A percentile compares a stretch with the other conserved stretches of the same genome.
phyloP scores from a whole-genome alignment of 768 basidiomycete species.

The Pilatotrama ljubarskyi region DNA sequence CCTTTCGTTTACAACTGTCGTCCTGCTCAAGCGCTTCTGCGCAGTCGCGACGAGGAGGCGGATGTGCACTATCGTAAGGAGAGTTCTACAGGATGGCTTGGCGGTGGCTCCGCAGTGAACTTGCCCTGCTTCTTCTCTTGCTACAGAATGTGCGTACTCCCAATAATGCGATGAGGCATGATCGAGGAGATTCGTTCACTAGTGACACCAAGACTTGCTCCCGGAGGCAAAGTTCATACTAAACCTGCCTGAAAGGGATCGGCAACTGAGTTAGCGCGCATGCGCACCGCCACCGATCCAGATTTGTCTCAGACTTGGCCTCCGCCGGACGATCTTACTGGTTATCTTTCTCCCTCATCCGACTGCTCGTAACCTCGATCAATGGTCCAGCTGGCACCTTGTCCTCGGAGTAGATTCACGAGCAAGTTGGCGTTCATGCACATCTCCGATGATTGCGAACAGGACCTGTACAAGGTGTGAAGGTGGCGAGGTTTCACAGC shows the following conservation, averaged over 20 bases:
- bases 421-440: too few species aligned
- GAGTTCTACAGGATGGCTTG: too few species aligned
- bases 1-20: too few species aligned
- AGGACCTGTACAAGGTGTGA: not conserved
- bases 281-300: constrained; percentile 5
- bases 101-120: too few species aligned
- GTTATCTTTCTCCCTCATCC: not conserved
- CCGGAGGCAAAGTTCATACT: constrained; percentile 1
- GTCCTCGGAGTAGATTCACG: not conserved
- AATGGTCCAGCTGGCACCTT: not conserved
- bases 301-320: constrained; percentile 2
- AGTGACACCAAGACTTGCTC: not conserved
- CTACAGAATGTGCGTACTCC: too few species aligned
- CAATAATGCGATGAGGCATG: too few species aligned
- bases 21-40: too few species aligned
- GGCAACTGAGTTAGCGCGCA: not conserved
- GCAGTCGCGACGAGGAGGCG: too few species aligned
- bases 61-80: too few species aligned
- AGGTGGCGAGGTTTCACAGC: not conserved
- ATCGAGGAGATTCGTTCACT: not conserved
- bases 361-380: not conserved
- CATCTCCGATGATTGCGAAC: not conserved
- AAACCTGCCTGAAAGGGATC: constrained; percentile 2
- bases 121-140: too few species aligned
- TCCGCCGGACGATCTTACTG: not conserved